A percentile compares a stretch with the other conserved stretches of the same genome.
Evolutionary conservation across 1,284 basidiomycete species (phyloP).

Genomic region (Naganishia sp.): DNA sequence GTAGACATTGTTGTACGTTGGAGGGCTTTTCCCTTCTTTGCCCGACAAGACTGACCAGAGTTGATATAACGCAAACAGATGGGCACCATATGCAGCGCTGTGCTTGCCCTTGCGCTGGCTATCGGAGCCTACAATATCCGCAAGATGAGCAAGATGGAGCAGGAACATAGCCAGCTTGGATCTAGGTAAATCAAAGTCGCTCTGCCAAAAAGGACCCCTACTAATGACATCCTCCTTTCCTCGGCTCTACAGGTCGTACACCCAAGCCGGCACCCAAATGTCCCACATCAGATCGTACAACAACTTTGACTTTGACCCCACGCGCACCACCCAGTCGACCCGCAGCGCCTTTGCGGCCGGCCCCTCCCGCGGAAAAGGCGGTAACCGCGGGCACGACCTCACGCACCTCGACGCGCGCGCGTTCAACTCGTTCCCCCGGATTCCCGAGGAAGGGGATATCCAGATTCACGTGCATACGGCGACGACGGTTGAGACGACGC

Average conservation of each 20-base stretch:
- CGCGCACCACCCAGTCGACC: background rate
- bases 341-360: constrained; percentile 12
- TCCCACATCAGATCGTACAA: constrained; percentile 23
- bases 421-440: constrained; percentile 17
- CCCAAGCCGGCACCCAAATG: constrained; percentile 19
- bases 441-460: background rate
- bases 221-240: background rate
- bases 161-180: constrained; percentile 15
- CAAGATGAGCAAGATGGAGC: constrained; percentile 3
- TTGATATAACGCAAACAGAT: background rate
- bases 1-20: constrained; percentile 14
- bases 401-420: constrained; percentile 23
- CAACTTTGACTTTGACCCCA: constrained; percentile 23
- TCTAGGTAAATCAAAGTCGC: background rate
- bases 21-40: too few relatives aligned
- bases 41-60: too few relatives aligned
- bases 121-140: constrained; percentile 4
- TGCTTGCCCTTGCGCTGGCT: constrained; percentile 15
- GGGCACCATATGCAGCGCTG: constrained; percentile 10
- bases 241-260: background rate
- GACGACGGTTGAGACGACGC: constrained; percentile 15
- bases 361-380: constrained; percentile 5
- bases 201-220: background rate
- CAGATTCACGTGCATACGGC: constrained; percentile 22
- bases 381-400: constrained; percentile 15